Conservation (phyloP, 2,329 filamentous ascomycete species). For the Hypoxylon sp. region DNA sequence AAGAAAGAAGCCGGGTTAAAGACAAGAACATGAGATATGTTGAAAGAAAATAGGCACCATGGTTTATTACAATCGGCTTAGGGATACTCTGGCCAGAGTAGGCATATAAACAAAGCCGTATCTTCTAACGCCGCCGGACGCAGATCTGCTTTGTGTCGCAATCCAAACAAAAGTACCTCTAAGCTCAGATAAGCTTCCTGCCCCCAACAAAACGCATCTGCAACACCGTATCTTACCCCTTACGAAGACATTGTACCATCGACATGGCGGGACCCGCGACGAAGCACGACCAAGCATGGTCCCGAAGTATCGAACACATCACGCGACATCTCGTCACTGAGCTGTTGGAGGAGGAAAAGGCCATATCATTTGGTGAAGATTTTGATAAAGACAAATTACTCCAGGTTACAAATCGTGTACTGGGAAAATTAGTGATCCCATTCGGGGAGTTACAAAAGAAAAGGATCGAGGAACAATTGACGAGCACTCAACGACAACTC, state of each 20-base stretch:
- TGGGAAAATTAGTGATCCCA: not conserved
- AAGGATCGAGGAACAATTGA: not conserved
- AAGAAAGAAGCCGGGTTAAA: slow-evolving; percentile 24
- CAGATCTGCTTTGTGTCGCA: slow-evolving; percentile 32
- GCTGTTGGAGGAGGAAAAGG: not conserved
- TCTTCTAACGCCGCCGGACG: slow-evolving; percentile 10
- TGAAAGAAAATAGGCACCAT: slow-evolving; percentile 14
- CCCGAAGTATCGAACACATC: not conserved
- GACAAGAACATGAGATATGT: not conserved
- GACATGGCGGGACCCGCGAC: slow-evolving; percentile 10
- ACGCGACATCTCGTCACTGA: not conserved
- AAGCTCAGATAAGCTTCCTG: slow-evolving; percentile 7
- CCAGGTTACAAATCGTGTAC: not conserved
- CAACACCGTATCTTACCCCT: not conserved
- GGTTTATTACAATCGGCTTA: not conserved
- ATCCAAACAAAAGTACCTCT: slow-evolving; percentile 33
- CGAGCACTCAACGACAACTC: not conserved
- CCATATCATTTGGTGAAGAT: not conserved
- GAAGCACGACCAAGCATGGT: not conserved
- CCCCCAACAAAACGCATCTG: not conserved
- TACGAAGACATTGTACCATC: not conserved
- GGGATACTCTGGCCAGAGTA: slow-evolving; percentile 8
- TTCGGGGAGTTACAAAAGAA: not conserved
- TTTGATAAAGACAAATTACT: not conserved
- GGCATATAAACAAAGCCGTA: slow-evolving; percentile 27